phyloP scores from a whole-genome alignment of 768 basidiomycete genomes.

The Rhodotorula diobovata region DNA sequence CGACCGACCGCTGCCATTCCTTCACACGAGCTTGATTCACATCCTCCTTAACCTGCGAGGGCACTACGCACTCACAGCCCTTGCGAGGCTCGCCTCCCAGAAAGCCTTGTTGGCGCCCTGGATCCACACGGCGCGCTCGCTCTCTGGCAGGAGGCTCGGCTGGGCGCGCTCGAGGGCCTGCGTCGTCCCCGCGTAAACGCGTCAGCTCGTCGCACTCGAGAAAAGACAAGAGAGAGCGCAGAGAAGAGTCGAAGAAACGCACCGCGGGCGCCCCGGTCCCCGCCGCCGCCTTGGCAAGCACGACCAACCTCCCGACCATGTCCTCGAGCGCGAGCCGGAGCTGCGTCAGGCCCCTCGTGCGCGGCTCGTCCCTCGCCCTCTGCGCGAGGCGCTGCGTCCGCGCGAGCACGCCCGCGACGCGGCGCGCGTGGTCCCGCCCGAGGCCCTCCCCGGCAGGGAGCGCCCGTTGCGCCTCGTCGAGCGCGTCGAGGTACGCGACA shows the following conservation, averaged over 20 bases:
- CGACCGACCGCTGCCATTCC: no score
- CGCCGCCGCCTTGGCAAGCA: neutral
- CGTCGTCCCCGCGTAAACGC: rapidly evolving
- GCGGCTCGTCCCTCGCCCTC: neutral
- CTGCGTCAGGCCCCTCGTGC: neutral
- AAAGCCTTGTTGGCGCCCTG: slow-evolving; percentile 28
- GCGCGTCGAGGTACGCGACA: slow-evolving; percentile 77
- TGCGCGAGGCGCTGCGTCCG: slow-evolving; percentile 18
- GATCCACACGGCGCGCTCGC: slow-evolving; percentile 30
- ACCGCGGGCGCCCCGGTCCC: neutral
- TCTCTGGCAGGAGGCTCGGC: slow-evolving; percentile 23
- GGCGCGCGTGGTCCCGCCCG: slow-evolving; percentile 75
- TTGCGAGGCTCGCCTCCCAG: neutral
- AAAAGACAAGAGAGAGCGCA: neutral
- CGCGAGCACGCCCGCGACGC: slow-evolving; percentile 70
- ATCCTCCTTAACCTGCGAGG: no score
- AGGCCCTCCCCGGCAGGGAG: slow-evolving; percentile 72
- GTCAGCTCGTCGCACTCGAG: neutral
- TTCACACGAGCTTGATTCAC: no score
- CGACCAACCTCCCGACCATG: slow-evolving; percentile 27
- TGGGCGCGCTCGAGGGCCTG: slow-evolving; percentile 19
- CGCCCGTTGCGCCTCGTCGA: slow-evolving; percentile 74
- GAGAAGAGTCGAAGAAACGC: neutral
- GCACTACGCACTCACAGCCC: neutral
- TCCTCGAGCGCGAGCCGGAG: slow-evolving; percentile 19